Conservation (phyloP, 2,329 filamentous ascomycete genomes). For the Bipolaris cookei region DNA sequence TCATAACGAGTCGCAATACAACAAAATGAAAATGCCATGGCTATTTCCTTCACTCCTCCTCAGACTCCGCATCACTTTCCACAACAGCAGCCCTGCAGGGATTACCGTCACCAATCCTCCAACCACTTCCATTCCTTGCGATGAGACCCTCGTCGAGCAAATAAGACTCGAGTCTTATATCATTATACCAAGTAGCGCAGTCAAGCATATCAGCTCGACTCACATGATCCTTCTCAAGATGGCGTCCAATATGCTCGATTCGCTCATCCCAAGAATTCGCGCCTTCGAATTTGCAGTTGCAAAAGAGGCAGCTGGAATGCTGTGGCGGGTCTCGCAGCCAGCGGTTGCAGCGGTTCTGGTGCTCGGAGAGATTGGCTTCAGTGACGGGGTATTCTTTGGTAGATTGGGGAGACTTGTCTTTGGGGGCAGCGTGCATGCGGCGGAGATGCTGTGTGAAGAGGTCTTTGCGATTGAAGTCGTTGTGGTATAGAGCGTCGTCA, state of each 20-base stretch:
- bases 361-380: constrained; percentile 61
- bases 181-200: constrained; percentile 33
- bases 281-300: constrained; percentile 68
- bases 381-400: constrained; percentile 53
- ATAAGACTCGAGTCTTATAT: constrained; percentile 47
- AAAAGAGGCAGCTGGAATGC: constrained; percentile 69
- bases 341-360: constrained; percentile 66
- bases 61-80: constrained; percentile 21
- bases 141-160: constrained; percentile 50
- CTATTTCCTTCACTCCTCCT: constrained; percentile 17
- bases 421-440: constrained; percentile 75
- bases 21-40: background rate
- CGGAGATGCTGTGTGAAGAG: constrained; percentile 87
- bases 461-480: constrained; percentile 89
- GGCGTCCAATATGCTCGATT: constrained; percentile 86
- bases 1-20: background rate
- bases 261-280: constrained; percentile 74
- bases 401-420: constrained; percentile 38
- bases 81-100: constrained; percentile 13
- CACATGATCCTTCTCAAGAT: constrained; percentile 68
- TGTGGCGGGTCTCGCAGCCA: constrained; percentile 67
- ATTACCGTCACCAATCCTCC: constrained; percentile 46
- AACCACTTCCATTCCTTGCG: constrained; percentile 31
- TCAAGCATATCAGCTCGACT: constrained; percentile 23
- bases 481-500: constrained; percentile 46